phyloP scores from a whole-genome alignment of 2,329 filamentous ascomycete species.

The Colletotrichum agaves region DNA sequence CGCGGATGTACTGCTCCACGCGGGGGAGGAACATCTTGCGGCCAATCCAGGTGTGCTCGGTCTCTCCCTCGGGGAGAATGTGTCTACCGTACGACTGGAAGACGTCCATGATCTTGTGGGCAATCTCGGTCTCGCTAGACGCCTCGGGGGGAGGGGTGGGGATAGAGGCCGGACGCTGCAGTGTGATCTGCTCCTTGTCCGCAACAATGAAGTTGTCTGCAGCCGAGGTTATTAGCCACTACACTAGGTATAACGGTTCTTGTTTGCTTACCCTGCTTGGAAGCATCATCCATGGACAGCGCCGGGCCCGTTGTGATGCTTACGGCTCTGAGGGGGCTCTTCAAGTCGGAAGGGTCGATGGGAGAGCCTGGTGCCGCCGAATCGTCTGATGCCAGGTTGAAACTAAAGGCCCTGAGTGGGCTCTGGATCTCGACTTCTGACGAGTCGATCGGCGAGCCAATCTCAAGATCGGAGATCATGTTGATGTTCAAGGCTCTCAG shows the following conservation, averaged over 20 bases:
- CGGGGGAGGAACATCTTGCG: conserved; percentile 35
- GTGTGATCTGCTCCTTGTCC: neutral
- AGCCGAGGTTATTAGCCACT: neutral
- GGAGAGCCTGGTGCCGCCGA: conserved; percentile 8
- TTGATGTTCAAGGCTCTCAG: conserved; percentile 26
- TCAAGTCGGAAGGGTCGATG: conserved; percentile 11
- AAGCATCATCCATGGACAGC: neutral
- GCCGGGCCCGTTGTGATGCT: conserved; percentile 17
- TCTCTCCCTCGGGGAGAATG: conserved; percentile 28
- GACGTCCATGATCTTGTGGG: conserved; percentile 34
- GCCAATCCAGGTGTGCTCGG: conserved; percentile 35
- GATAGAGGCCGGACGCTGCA: neutral
- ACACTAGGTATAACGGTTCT: neutral
- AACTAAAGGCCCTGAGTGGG: conserved; percentile 27
- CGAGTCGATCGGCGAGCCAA: conserved; percentile 33
- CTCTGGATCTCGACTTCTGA: conserved; percentile 20
- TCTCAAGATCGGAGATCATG: conserved; percentile 26
- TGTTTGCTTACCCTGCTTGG: conserved; percentile 2
- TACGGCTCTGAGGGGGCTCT: conserved; percentile 1
- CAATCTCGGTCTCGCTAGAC: conserved; percentile 23
- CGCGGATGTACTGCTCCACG: conserved; percentile 33
- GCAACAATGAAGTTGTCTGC: conserved; percentile 14
- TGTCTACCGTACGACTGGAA: conserved; percentile 31
- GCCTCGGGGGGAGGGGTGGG: conserved; percentile 29
- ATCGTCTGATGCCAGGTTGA: conserved; percentile 16